Conservation (phyloP, 2,329 filamentous ascomycete genomes). For the Pleurostoma richardsiae region DNA sequence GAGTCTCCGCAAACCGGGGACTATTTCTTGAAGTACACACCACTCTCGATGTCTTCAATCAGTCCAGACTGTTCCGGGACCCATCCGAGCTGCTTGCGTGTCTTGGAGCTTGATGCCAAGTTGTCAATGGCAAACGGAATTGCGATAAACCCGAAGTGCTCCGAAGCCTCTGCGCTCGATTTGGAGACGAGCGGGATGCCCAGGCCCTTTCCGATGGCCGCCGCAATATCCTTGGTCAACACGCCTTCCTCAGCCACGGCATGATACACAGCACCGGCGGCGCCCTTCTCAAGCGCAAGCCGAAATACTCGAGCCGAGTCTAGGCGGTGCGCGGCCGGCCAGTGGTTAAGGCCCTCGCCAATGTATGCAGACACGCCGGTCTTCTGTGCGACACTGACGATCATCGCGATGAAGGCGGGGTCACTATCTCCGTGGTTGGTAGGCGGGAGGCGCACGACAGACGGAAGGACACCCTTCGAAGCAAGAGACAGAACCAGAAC, state of each 20-base stretch:
- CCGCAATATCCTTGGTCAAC: slow-evolving; percentile 25
- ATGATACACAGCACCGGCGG: slow-evolving; percentile 27
- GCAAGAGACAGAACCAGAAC: slow-evolving; percentile 15
- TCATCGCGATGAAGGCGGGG: slow-evolving; percentile 19
- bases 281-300: slow-evolving; percentile 28
- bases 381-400: slow-evolving; percentile 19
- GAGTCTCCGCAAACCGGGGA: too few relatives aligned
- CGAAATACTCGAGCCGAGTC: slow-evolving; percentile 31
- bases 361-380: slow-evolving; percentile 25
- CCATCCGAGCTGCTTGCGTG: slow-evolving; percentile 28
- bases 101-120: slow-evolving; percentile 26
- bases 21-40: neutral
- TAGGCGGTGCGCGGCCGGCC: slow-evolving; percentile 27
- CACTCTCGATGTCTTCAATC: slow-evolving; percentile 2
- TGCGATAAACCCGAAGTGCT: slow-evolving; percentile 19
- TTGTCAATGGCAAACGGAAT: slow-evolving; percentile 16
- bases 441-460: slow-evolving; percentile 30
- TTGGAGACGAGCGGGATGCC: slow-evolving; percentile 22
- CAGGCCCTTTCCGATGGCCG: slow-evolving; percentile 25
- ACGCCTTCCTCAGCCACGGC: slow-evolving; percentile 28
- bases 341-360: slow-evolving; percentile 26
- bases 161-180: slow-evolving; percentile 17
- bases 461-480: slow-evolving; percentile 22
- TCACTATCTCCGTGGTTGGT: slow-evolving; percentile 28
- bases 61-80: slow-evolving; percentile 3